Percentiles rank a stretch among this genome's conserved stretches.
Evolutionary conservation across 805 yeast species (phyloP).

Genomic region (Pichia insulana): DNA sequence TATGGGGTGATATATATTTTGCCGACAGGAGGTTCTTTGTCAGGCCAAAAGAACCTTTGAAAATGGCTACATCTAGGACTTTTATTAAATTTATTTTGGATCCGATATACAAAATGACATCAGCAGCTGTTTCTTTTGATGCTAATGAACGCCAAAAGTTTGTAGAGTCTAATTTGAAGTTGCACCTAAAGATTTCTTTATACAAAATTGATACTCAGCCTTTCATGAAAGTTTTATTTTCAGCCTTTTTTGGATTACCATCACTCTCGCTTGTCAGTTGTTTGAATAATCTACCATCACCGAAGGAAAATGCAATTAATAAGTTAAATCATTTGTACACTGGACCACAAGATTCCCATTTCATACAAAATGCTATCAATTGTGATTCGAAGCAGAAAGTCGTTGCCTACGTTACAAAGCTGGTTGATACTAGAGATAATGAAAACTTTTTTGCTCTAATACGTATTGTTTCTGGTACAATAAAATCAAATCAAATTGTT

Average conservation of each 20-base stretch:
- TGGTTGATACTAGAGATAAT: constrained; percentile 48
- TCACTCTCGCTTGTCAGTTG: constrained; percentile 45
- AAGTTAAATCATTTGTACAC: constrained; percentile 23
- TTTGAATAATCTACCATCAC: constrained; percentile 31
- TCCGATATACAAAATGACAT: constrained; percentile 72
- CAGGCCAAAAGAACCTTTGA: constrained; percentile 20
- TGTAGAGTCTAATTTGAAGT: constrained; percentile 41
- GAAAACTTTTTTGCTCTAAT: constrained; percentile 46
- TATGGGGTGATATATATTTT: constrained; percentile 76
- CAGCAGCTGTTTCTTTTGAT: constrained; percentile 49
- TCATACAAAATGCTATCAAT: constrained; percentile 16
- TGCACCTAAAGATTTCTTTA: constrained; percentile 30
- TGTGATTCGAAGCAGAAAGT: constrained; percentile 36
- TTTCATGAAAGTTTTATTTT: constrained; percentile 46
- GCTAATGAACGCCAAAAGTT: constrained; percentile 34
- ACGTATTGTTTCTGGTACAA: constrained; percentile 52
- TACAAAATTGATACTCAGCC: constrained; percentile 49
- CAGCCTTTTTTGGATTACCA: constrained; percentile 43
- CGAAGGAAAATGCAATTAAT: constrained; percentile 26
- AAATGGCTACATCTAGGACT: constrained; percentile 27
- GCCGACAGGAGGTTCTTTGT: constrained; percentile 39
- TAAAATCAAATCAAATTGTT: constrained; percentile 40
- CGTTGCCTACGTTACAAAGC: constrained; percentile 49
- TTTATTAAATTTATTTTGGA: constrained; percentile 61
- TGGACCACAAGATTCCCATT: constrained; percentile 17